Percentiles rank a stretch among this genome's conserved stretches.
Evolutionary conservation across 768 basidiomycete genomes (phyloP).

Genomic region (Termitomyces sp.): DNA sequence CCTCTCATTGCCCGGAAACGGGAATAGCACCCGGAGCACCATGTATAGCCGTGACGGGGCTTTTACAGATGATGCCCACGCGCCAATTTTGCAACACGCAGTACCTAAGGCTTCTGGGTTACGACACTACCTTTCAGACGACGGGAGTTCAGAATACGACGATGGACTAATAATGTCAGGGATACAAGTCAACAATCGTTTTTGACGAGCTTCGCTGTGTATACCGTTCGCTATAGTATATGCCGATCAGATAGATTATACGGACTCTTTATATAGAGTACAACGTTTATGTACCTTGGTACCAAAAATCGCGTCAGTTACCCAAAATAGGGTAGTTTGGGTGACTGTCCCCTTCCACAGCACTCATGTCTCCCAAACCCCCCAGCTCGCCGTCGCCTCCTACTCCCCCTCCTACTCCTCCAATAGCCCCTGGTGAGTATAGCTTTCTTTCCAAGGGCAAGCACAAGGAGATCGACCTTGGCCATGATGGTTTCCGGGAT

Average conservation of each 20-base stretch:
- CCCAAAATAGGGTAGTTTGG: not conserved
- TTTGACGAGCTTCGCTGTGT: conserved; percentile 22
- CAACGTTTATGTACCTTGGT: not conserved
- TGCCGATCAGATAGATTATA: conserved; percentile 11
- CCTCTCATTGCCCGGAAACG: conserved; percentile 47
- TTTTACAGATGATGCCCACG: conserved; percentile 51
- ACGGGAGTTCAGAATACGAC: conserved; percentile 47
- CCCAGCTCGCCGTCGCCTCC: conserved; percentile 30
- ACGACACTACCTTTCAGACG: conserved; percentile 49
- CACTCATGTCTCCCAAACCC: conserved; percentile 16
- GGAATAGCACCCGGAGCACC: conserved; percentile 45
- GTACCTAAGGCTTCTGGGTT: conserved; percentile 54
- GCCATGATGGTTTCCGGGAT: conserved; percentile 23
- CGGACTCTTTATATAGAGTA: conserved; percentile 8
- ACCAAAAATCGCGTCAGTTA: not conserved
- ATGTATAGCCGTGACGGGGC: conserved; percentile 47
- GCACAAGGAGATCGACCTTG: conserved; percentile 22
- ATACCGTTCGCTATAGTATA: not conserved
- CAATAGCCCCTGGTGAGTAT: conserved; percentile 28
- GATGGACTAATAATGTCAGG: conserved; percentile 45
- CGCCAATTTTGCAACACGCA: conserved; percentile 49
- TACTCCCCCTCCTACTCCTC: conserved; percentile 37
- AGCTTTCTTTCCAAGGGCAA: conserved; percentile 31
- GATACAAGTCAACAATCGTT: conserved; percentile 33
- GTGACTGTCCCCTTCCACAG: not conserved